Percentiles rank a stretch among this genome's conserved stretches.
phyloP scores from a whole-genome alignment of 2,329 filamentous ascomycete species.

The Paraphaeosphaeria minitans region DNA sequence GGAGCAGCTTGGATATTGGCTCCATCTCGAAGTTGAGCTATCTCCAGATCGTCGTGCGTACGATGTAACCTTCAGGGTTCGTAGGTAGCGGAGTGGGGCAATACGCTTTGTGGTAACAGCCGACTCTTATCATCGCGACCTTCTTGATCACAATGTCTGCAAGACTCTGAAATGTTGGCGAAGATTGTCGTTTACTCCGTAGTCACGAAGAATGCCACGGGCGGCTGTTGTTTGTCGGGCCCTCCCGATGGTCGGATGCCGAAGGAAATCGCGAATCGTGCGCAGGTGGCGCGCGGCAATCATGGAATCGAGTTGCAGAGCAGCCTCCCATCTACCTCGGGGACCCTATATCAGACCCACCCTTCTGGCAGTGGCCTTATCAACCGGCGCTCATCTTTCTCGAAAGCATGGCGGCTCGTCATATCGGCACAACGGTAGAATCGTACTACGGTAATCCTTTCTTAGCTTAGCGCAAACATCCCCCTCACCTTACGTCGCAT shows the following conservation, averaged over 20 bases:
- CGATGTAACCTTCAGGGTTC: conserved; percentile 6
- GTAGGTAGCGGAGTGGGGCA: conserved; percentile 3
- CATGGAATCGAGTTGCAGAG: not conserved
- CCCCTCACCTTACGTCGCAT: conserved; percentile 8
- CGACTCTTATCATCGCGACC: not conserved
- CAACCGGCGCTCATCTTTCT: not conserved
- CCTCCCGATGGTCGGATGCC: not conserved
- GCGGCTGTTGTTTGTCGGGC: not conserved
- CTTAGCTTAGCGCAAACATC: not conserved
- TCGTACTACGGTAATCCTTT: not conserved
- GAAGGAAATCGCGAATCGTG: not conserved
- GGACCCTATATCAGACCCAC: not conserved
- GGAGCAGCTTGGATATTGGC: not conserved
- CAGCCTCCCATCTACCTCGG: not conserved
- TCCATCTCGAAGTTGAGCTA: conserved; percentile 2
- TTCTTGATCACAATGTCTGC: not conserved
- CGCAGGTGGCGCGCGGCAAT: not conserved
- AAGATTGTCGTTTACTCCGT: not conserved
- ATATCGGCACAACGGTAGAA: not conserved
- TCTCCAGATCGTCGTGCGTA: conserved; percentile 2
- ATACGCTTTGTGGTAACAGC: not conserved
- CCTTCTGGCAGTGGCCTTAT: not conserved
- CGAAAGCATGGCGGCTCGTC: not conserved
- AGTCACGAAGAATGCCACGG: not conserved
- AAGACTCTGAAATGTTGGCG: not conserved